Conservation (phyloP, 129 eudicot genomes). For the Logfia minima region DNA sequence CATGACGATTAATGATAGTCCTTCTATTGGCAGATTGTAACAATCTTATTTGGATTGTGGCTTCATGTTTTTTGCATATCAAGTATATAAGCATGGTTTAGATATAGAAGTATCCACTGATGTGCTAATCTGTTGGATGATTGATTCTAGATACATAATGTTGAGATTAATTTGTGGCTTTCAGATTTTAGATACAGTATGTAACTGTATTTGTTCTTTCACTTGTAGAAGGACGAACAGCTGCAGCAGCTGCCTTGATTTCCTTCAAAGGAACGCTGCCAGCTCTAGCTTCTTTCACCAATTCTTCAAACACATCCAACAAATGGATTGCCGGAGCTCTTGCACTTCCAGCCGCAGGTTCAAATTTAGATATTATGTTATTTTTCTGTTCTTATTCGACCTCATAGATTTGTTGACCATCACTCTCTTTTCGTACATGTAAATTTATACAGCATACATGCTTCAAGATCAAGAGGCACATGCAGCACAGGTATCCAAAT, state of each 20-base stretch:
- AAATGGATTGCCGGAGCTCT: constrained; percentile 74
- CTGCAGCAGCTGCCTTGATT: constrained; percentile 67
- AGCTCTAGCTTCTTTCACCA: constrained; percentile 51
- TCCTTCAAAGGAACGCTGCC: constrained; percentile 55
- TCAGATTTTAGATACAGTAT: too few species aligned
- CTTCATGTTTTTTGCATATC: too few species aligned
- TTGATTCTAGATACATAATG: too few species aligned
- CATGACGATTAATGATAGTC: too few species aligned
- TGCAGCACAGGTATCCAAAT: constrained; percentile 70
- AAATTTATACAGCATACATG: constrained; percentile 64
- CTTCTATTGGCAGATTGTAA: too few species aligned
- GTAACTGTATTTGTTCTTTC: neutral
- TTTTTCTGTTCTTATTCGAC: constrained; percentile 3
- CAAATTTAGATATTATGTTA: neutral
- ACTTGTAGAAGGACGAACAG: constrained; percentile 63
- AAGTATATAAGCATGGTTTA: too few species aligned
- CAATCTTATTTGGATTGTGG: too few species aligned
- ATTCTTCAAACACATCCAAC: constrained; percentile 49
- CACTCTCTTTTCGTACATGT: neutral
- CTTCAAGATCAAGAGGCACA: constrained; percentile 87
- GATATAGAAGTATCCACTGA: too few species aligned
- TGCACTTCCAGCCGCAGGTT: constrained; percentile 95
- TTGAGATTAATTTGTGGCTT: too few species aligned
- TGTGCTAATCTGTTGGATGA: too few species aligned
- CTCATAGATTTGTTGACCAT: neutral